Evolutionary conservation across 768 basidiomycete genomes (phyloP).

Genomic region (Lactifluus pinguis): DNA sequence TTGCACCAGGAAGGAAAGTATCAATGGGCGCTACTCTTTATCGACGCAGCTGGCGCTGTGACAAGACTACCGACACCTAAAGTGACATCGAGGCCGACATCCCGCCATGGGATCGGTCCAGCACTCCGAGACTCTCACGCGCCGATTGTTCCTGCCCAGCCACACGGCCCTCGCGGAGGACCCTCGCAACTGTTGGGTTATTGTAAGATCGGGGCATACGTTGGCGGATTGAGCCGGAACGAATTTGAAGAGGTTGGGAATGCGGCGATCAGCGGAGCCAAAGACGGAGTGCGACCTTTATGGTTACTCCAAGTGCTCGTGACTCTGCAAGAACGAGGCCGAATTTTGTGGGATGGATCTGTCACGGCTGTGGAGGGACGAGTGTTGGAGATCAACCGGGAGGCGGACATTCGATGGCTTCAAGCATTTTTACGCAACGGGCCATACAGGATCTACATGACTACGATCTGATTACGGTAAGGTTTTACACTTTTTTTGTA

Average conservation of each 20-base stretch:
- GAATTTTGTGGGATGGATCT: constrained; percentile 6
- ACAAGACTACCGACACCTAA: constrained; percentile 11
- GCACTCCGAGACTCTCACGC: constrained; percentile 10
- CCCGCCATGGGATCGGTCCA: constrained; percentile 1
- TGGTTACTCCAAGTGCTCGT: constrained; percentile 15
- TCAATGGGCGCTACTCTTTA: constrained; percentile 15
- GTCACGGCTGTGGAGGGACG: constrained; percentile 4
- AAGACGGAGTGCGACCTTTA: constrained; percentile 5
- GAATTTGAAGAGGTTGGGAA: constrained; percentile 16
- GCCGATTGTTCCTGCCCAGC: background rate
- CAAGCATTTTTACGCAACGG: constrained; percentile 12
- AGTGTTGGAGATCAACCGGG: constrained; percentile 17
- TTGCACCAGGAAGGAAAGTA: constrained; percentile 18
- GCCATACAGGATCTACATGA: constrained; percentile 10
- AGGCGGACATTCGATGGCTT: constrained; percentile 17
- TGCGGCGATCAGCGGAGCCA: constrained; percentile 6
- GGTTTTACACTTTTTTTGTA: too few relatives aligned
- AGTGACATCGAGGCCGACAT: constrained; percentile 10
- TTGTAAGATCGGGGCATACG: constrained; percentile 15
- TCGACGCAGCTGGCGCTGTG: constrained; percentile 8
- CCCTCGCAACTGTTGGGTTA: constrained; percentile 16
- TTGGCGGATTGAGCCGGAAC: constrained; percentile 5
- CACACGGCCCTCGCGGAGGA: background rate
- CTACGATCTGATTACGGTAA: background rate
- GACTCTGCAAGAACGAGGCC: constrained; percentile 14